A percentile compares a stretch with the other conserved stretches of the same genome.
Evolutionary conservation across 2,329 filamentous ascomycete genomes (phyloP).

Genomic region (Westerdykella sp.): DNA sequence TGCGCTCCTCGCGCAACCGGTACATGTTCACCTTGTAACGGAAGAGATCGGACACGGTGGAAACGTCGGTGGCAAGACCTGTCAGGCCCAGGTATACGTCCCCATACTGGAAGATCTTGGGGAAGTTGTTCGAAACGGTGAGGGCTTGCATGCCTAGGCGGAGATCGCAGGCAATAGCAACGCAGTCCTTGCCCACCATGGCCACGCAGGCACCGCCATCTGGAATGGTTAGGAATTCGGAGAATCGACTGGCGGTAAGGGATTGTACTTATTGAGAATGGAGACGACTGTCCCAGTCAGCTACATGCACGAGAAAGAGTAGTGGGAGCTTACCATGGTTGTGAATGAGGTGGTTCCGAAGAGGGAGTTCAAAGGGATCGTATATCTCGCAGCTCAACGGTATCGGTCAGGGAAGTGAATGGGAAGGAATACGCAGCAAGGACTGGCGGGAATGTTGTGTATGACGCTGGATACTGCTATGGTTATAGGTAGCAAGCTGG

Average conservation of each 20-base stretch:
- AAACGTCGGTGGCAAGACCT: conserved; percentile 91
- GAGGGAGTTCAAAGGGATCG: no score
- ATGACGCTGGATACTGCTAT: conserved; percentile 7
- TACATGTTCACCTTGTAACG: conserved; percentile 99
- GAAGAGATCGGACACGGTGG: conserved; percentile 92
- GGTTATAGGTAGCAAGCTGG: conserved; percentile 1
- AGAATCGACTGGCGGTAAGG: conserved; percentile 6
- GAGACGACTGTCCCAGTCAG: conserved; percentile 61
- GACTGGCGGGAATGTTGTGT: conserved; percentile 3
- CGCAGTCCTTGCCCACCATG: conserved; percentile 99
- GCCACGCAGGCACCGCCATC: conserved; percentile 91
- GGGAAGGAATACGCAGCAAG: conserved; percentile 1
- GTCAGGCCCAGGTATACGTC: conserved; percentile 94
- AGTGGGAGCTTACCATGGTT: conserved; percentile 36
- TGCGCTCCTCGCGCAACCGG: conserved; percentile 92
- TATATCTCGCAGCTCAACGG: no score
- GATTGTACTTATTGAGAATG: conserved; percentile 84
- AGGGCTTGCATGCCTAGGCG: conserved; percentile 93
- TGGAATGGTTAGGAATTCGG: conserved; percentile 26
- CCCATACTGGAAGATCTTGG: conserved; percentile 98
- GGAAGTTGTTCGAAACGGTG: conserved; percentile 99
- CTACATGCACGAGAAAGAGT: conserved; percentile 8
- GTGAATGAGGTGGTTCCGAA: conserved; percentile 2
- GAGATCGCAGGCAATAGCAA: conserved; percentile 98
- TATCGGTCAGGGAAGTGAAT: conserved; percentile 2